Base-by-base conservation (phyloP, 805 yeast genomes). In the Yamadazyma sp. region DNA sequence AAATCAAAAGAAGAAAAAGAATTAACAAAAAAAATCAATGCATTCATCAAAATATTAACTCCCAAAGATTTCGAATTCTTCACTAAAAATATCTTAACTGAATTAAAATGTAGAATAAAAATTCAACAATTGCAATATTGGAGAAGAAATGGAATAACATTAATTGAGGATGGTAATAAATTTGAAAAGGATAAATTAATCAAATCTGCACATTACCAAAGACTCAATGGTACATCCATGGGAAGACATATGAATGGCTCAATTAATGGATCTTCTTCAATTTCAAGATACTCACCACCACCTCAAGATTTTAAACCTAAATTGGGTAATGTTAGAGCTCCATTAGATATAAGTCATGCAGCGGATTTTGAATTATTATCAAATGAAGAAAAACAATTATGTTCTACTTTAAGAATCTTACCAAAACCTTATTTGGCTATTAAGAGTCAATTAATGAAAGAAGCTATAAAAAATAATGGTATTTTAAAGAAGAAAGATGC, bases 371-470 rank as follows among this genome's bases (percentile, higher is more conserved):
- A 86, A 26, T 61, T 93, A 38, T 65, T 93, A 31, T 82, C 94
- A 1, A 76, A 79, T n/a, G 96, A 86, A 37, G 99, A 93, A 55
- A 91, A 83, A 55, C 78, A 76, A 36, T 62, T 93, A 30, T 94
- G 98, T 62, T 72, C 89, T 4, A 83, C 79, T 31, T 68, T 94
- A 42, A 77, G 95, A 43, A 82, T 94, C 8, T 62, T 84, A 38
- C 98, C 99, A 11, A 91, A 93, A 56, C 95, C 98, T 3, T 93
- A 91, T 53, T 65, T 93, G 42, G 96, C 95, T 2, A 86, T 93
- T 44, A 93, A 93, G 54, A 95, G 86, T 55, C 78, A 86, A 3
- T 60, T 93, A 37, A 87, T 93, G 69, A 77, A 94, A 48, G 96
- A 89, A 53, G 77, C 94, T 21, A 65, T 89, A 25, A 80, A 86